A percentile compares a stretch with the other conserved stretches of the same genome.
Conservation (phyloP, 495 filamentous ascomycete genomes). For the Bathelium albidoporum region DNA sequence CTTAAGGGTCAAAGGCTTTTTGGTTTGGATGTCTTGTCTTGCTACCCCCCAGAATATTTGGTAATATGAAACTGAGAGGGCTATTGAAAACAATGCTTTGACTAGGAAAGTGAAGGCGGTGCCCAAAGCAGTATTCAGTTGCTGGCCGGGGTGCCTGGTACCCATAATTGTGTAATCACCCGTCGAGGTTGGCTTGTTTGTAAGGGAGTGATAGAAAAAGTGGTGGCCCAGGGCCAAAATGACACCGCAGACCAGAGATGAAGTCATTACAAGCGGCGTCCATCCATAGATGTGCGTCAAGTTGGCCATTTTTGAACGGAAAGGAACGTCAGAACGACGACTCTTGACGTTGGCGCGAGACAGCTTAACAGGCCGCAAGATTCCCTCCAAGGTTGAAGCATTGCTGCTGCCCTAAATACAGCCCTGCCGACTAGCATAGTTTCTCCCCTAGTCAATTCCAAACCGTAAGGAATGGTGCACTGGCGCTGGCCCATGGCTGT, state of each 20-base stretch:
- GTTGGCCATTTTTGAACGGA: background rate
- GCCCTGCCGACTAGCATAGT: too few species aligned
- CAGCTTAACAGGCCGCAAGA: too few species aligned
- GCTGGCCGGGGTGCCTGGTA: conserved; percentile 8
- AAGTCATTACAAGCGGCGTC: background rate
- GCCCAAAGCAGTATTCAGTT: conserved; percentile 11
- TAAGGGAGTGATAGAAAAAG: background rate
- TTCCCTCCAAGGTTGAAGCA: too few species aligned
- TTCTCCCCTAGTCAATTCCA: too few species aligned
- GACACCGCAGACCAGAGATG: background rate
- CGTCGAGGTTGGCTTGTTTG: background rate
- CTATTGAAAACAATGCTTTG: conserved; percentile 7
- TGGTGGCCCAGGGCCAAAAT: background rate
- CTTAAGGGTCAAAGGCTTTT: background rate
- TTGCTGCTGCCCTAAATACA: too few species aligned
- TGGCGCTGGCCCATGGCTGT: too few species aligned
- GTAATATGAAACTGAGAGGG: conserved; percentile 7
- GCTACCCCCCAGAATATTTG: conserved; percentile 13
- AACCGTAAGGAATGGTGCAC: too few species aligned
- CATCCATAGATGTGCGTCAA: background rate
- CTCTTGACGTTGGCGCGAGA: too few species aligned
- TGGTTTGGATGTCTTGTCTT: background rate
- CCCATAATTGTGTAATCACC: background rate
- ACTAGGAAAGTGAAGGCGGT: conserved; percentile 17
- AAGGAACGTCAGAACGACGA: too few species aligned